phyloP scores from a whole-genome alignment of 345 rosid species.

The Heritiera fomes region DNA sequence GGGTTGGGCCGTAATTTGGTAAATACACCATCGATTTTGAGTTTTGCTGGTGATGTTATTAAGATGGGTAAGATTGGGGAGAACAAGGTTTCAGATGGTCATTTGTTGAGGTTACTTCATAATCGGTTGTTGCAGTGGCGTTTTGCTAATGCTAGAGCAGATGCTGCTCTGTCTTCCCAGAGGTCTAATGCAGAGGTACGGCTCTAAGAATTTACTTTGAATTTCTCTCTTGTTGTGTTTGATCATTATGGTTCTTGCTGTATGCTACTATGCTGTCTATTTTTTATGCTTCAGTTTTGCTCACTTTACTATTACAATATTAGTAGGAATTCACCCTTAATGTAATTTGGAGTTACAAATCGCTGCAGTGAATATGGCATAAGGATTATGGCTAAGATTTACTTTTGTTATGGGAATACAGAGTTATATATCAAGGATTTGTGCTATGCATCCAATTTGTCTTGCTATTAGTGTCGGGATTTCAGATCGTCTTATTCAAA shows the following conservation, averaged over 20 bases:
- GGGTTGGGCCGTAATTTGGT: constrained; percentile 37
- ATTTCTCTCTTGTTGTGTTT: not conserved
- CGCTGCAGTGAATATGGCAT: not conserved
- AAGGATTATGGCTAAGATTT: not conserved
- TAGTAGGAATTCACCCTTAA: not conserved
- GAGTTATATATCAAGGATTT: not conserved
- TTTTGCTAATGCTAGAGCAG: constrained; percentile 77
- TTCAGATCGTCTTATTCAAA: not conserved
- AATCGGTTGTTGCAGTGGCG: constrained; percentile 85
- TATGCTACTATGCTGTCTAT: not conserved
- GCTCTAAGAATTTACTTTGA: not conserved
- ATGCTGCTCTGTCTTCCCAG: constrained; percentile 53
- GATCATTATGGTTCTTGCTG: not conserved
- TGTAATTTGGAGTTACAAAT: not conserved
- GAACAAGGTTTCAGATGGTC: constrained; percentile 60
- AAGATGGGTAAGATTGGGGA: constrained; percentile 73
- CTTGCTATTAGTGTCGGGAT: not conserved
- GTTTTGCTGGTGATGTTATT: constrained; percentile 74
- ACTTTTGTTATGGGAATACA: not conserved
- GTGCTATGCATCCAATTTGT: not conserved
- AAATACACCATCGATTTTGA: constrained; percentile 61
- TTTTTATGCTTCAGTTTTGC: not conserved
- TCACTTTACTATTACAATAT: not conserved
- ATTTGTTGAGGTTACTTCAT: constrained; percentile 62
- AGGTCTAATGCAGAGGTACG: constrained; percentile 74